A percentile compares a stretch with the other conserved stretches of the same genome.
Evolutionary conservation across 371 early-diverging fungal genomes (phyloP).

Genomic region (Apophysomyces elegans): DNA sequence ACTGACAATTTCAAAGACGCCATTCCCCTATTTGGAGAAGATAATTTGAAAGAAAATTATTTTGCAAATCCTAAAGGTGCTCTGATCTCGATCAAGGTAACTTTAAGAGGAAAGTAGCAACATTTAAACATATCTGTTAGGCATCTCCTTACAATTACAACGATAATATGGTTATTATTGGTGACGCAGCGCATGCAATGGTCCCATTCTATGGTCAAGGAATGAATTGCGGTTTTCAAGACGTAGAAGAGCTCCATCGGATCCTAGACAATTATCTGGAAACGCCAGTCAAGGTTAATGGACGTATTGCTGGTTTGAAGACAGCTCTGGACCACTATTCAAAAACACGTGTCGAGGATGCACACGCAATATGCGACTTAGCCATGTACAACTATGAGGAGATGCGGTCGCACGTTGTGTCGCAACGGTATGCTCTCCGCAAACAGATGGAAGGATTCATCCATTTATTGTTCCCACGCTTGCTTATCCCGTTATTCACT

Average conservation of each 20-base stretch:
- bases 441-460: slow-evolving; percentile 80
- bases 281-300: slow-evolving; percentile 20
- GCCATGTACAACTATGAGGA: slow-evolving; percentile 95
- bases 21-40: slow-evolving; percentile 78
- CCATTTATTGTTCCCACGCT: slow-evolving; percentile 72
- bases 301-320: slow-evolving; percentile 36
- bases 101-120: neutral
- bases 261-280: slow-evolving; percentile 65
- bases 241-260: slow-evolving; percentile 79
- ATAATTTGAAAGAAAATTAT: slow-evolving; percentile 71
- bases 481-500: slow-evolving; percentile 89
- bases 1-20: slow-evolving; percentile 81
- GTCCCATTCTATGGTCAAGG: slow-evolving; percentile 98
- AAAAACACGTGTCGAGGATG: slow-evolving; percentile 73
- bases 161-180: slow-evolving; percentile 80
- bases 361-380: slow-evolving; percentile 92
- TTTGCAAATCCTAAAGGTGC: slow-evolving; percentile 87
- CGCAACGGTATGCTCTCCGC: slow-evolving; percentile 69
- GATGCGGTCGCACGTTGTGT: slow-evolving; percentile 89
- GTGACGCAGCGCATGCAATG: slow-evolving; percentile 98
- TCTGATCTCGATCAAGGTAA: slow-evolving; percentile 80
- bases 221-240: slow-evolving; percentile 99
- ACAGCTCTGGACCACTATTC: slow-evolving; percentile 81
- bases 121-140: slow-evolving; percentile 24
- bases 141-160: slow-evolving; percentile 87